Conservation (phyloP, 106 monocot genomes). For the Hemerocallis citrina region DNA sequence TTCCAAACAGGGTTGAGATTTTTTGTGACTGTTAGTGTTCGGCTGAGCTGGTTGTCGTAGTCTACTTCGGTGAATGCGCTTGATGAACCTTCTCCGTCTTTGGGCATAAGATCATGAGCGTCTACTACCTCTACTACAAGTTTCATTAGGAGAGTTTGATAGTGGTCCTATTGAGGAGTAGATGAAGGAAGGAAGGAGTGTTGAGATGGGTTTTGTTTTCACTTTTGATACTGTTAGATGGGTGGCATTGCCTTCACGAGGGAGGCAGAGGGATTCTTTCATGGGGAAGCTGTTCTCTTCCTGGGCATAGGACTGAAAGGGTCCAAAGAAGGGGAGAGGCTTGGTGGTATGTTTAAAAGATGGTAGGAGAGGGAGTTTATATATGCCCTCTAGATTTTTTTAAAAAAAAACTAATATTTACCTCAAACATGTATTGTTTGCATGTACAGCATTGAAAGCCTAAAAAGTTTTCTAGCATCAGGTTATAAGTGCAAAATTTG, state of each 20-base stretch:
- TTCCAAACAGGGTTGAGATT: constrained; percentile 53
- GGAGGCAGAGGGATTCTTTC: neutral
- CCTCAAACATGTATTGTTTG: neutral
- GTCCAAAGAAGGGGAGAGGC: constrained; percentile 1
- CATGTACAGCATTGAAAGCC: no score
- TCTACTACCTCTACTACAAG: constrained; percentile 50
- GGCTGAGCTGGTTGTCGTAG: constrained; percentile 32
- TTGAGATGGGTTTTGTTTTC: neutral
- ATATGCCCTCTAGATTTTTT: neutral
- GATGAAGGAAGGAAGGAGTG: constrained; percentile 6
- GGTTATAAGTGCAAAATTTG: no score
- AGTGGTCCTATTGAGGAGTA: neutral
- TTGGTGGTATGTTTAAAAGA: constrained; percentile 2
- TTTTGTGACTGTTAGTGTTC: constrained; percentile 24
- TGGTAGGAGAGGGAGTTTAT: neutral
- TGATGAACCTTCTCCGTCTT: constrained; percentile 59
- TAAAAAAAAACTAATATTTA: neutral
- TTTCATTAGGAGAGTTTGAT: constrained; percentile 16
- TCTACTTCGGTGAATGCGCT: constrained; percentile 44
- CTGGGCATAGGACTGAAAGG: neutral
- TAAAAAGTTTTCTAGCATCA: no score
- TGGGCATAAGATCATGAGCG: constrained; percentile 43
- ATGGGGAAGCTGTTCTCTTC: constrained; percentile 13
- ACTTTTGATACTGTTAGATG: neutral
- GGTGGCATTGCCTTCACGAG: neutral